Conservation (phyloP, 768 basidiomycete genomes). For the Royoungia palumana region DNA sequence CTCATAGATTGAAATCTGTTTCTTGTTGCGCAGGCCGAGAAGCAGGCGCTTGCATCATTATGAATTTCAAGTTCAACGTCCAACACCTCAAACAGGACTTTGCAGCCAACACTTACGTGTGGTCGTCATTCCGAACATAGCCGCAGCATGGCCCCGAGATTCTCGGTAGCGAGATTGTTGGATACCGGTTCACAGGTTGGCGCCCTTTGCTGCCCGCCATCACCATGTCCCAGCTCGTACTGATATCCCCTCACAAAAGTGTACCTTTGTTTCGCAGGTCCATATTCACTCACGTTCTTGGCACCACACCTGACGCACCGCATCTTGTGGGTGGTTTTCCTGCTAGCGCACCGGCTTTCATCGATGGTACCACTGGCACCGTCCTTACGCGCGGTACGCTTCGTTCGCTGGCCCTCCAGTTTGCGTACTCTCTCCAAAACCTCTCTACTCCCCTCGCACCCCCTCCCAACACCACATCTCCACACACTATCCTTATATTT, state of each 20-base stretch:
- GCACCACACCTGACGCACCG: constrained; percentile 14
- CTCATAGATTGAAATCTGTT: too few relatives aligned
- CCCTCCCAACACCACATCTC: constrained; percentile 43
- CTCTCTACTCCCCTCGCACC: constrained; percentile 43
- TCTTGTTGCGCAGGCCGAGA: too few relatives aligned
- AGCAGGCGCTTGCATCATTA: too few relatives aligned
- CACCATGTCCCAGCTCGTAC: constrained; percentile 15
- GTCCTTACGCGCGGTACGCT: constrained; percentile 55
- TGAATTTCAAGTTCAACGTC: too few relatives aligned
- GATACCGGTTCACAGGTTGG: too few relatives aligned
- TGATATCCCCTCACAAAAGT: constrained; percentile 21
- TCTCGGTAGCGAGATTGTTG: too few relatives aligned
- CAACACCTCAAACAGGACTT: too few relatives aligned
- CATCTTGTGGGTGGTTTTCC: constrained; percentile 42
- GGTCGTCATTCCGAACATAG: too few relatives aligned
- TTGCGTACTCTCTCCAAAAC: constrained; percentile 56
- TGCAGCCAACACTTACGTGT: too few relatives aligned
- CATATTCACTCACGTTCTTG: constrained; percentile 32
- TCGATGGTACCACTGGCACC: constrained; percentile 62
- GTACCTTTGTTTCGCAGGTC: constrained; percentile 25
- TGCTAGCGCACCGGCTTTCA: constrained; percentile 49
- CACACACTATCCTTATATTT: constrained; percentile 54
- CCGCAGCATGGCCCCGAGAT: too few relatives aligned
- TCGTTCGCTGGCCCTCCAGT: constrained; percentile 48
- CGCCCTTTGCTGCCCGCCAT: not conserved